Evolutionary conservation across 2,329 filamentous ascomycete species (phyloP).

Genomic region (Aspergillus flavus): DNA sequence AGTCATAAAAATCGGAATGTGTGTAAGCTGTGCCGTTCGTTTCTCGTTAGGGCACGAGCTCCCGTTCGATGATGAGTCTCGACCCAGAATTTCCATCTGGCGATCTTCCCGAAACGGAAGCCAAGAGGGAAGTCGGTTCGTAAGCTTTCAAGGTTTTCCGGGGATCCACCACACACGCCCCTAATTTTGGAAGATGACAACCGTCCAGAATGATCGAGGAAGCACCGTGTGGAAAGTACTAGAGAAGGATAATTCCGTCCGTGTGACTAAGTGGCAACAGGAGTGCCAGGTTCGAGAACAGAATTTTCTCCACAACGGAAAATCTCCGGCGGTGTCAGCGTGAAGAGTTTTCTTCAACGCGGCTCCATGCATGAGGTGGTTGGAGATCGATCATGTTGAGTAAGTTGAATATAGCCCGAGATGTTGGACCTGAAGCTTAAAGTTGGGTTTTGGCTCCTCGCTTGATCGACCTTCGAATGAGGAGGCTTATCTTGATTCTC

Average conservation of each 20-base stretch:
- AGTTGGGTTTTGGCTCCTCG: background rate
- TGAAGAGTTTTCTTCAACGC: conserved; percentile 5
- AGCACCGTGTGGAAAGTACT: background rate
- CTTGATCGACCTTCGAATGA: background rate
- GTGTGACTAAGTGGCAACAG: background rate
- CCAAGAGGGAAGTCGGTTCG: background rate
- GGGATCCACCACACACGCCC: background rate
- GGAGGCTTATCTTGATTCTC: background rate
- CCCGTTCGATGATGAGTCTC: background rate
- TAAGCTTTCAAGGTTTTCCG: background rate
- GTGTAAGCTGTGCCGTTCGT: background rate
- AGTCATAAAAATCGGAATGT: background rate
- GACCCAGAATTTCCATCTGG: background rate
- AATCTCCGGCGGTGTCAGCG: background rate
- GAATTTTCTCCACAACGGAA: background rate
- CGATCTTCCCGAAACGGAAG: background rate
- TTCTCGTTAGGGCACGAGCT: background rate
- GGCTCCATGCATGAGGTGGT: background rate
- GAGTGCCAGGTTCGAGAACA: background rate
- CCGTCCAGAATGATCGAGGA: background rate
- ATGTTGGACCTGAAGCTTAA: background rate
- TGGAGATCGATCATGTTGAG: background rate
- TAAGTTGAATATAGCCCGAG: background rate
- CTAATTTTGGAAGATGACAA: background rate
- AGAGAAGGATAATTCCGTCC: background rate